Conservation (phyloP, 768 basidiomycete species). For the Podaxis sp. region DNA sequence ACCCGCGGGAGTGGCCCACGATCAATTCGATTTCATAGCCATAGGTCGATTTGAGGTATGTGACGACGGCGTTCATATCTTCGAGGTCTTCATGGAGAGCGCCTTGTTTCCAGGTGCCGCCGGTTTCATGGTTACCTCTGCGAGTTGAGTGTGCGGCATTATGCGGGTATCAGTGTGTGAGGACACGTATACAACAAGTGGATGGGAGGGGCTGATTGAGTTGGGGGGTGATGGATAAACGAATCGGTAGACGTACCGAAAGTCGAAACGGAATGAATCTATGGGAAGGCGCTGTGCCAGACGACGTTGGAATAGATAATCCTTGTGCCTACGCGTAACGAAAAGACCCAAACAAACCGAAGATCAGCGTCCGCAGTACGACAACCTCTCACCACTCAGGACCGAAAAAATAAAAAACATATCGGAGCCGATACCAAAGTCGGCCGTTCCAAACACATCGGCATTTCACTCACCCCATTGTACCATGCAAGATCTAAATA, state of each 20-base stretch:
- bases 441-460: slow-evolving; percentile 8
- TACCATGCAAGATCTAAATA: slow-evolving; percentile 73
- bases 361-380: background rate
- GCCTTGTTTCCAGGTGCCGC: slow-evolving; percentile 63
- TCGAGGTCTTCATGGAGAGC: slow-evolving; percentile 59
- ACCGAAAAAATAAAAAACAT: background rate
- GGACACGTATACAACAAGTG: background rate
- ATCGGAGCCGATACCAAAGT: background rate
- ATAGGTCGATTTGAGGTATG: slow-evolving; percentile 53
- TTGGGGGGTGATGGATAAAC: background rate
- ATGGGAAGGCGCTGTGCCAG: slow-evolving; percentile 64
- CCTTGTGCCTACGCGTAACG: slow-evolving; percentile 64
- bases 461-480: slow-evolving; percentile 61
- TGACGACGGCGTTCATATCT: slow-evolving; percentile 67
- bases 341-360: background rate
- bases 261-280: slow-evolving; percentile 87
- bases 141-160: slow-evolving; percentile 1
- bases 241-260: slow-evolving; percentile 55
- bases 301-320: slow-evolving; percentile 79
- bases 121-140: slow-evolving; percentile 79
- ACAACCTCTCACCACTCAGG: too few relatives aligned
- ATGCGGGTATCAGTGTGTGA: background rate
- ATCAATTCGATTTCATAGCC: slow-evolving; percentile 72
- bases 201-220: background rate
- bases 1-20: slow-evolving; percentile 79